Evolutionary conservation across 208 protist species (phyloP), one percentile per base, ranked within the genome.

Genomic region (Leishmania martiniquensis): DNA sequence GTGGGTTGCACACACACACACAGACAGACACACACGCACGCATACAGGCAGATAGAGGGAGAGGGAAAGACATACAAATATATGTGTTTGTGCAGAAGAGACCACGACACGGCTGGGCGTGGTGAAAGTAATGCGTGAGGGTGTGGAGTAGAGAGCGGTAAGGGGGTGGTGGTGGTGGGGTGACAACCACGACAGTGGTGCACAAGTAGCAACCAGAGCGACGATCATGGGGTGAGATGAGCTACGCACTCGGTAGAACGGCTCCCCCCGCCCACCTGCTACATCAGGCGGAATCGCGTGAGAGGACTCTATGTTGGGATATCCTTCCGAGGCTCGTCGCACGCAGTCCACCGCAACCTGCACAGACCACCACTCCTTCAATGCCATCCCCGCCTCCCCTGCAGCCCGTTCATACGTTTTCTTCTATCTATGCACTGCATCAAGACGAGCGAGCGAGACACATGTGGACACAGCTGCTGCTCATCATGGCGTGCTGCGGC

Each of bases 1-100:
- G 5, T 22, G 55, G 10, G n/a, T 4, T 2, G 17, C n/a, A 0
- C n/a, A 22, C 12, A 13, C 63, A 78, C n/a, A 60, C 47, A 51
- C 29, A 68, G 47, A 62, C n/a, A 10, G n/a, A 5, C 66, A 71
- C 37, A 71, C 42, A 32, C 44, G 52, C 57, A 63, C 66, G 52
- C 47, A 0, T 13, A 51, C 47, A 51, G 47, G 47, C 47, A n/a
- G n/a, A n/a, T n/a, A n/a, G n/a, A n/a, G n/a, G n/a, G n/a, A n/a
- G n/a, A n/a, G n/a, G n/a, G n/a, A n/a, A n/a, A n/a, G n/a, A n/a
- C n/a, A n/a, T n/a, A n/a, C n/a, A n/a, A n/a, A n/a, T n/a, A n/a
- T n/a, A n/a, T n/a, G n/a, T n/a, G n/a, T n/a, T n/a, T n/a, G n/a
- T n/a, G n/a, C n/a, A n/a, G n/a, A n/a, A n/a, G n/a, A n/a, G n/a